Evolutionary conservation across 495 filamentous ascomycete genomes (phyloP).

Genomic region (Podospora pseudopauciseta): DNA sequence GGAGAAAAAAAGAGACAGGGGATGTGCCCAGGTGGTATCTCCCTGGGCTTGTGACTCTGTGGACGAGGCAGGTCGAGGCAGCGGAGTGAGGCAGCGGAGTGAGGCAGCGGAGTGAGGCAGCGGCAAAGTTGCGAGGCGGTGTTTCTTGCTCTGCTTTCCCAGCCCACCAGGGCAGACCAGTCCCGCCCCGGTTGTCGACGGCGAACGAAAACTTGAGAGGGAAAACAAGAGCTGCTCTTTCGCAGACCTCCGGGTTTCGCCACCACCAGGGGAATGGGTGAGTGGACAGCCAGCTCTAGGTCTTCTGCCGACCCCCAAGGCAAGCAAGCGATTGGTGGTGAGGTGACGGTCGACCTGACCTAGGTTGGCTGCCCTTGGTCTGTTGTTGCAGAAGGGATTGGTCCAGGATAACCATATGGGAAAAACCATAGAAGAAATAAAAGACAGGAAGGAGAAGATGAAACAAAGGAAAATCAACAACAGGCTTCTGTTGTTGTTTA

Average conservation of each 20-base stretch:
- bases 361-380: not conserved
- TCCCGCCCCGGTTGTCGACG: conserved; percentile 25
- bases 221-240: conserved; percentile 15
- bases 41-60: conserved; percentile 15
- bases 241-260: conserved; percentile 18
- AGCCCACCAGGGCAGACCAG: not conserved
- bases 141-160: not conserved
- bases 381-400: not conserved
- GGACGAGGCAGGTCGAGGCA: conserved; percentile 9
- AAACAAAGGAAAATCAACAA: conserved; percentile 4
- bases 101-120: not conserved
- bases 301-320: not conserved
- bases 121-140: conserved; percentile 24
- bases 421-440: not conserved
- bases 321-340: not conserved
- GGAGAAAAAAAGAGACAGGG: not conserved
- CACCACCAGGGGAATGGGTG: not conserved
- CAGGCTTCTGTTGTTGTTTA: conserved; percentile 3
- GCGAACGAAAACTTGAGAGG: conserved; percentile 19
- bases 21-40: not conserved
- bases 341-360: not conserved
- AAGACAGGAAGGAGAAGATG: conserved; percentile 11
- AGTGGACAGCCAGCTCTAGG: not conserved
- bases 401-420: not conserved
- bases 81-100: not conserved